Conservation (phyloP, 768 basidiomycete species). For the Cyclocybe aegerita region DNA sequence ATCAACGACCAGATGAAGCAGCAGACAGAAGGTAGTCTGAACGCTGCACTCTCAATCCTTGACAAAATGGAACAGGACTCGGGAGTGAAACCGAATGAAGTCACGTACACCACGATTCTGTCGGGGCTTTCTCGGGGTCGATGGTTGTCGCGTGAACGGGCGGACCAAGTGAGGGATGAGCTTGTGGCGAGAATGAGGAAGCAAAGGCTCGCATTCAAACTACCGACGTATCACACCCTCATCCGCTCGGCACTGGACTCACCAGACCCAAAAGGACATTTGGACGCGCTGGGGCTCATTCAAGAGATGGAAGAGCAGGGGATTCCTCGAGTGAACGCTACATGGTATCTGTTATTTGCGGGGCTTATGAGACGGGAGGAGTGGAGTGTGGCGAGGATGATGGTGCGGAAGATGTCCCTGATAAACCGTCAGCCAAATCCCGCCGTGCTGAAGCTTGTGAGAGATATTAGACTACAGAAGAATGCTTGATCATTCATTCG, state of each 20-base stretch:
- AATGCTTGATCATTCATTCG: slow-evolving; percentile 3
- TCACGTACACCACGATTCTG: slow-evolving; percentile 84
- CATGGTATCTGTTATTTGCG: slow-evolving; percentile 75
- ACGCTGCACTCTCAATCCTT: slow-evolving; percentile 68
- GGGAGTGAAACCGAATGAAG: slow-evolving; percentile 58
- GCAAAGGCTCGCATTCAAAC: slow-evolving; percentile 51
- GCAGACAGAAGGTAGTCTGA: slow-evolving; percentile 50
- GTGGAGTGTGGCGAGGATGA: slow-evolving; percentile 58
- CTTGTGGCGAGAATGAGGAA: slow-evolving; percentile 61
- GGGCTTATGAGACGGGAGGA: slow-evolving; percentile 59
- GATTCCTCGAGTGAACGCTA: slow-evolving; percentile 54
- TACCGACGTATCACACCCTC: slow-evolving; percentile 76
- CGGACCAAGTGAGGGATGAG: slow-evolving; percentile 45
- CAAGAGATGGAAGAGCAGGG: slow-evolving; percentile 55
- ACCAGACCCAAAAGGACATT: slow-evolving; percentile 45
- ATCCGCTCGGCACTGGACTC: slow-evolving; percentile 65
- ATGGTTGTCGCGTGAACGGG: slow-evolving; percentile 44
- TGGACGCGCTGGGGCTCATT: slow-evolving; percentile 58
- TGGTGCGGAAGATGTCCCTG: slow-evolving; percentile 60
- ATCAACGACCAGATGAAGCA: slow-evolving; percentile 72
- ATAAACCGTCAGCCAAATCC: slow-evolving; percentile 44
- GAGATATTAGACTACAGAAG: slow-evolving; percentile 35
- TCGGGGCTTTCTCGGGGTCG: slow-evolving; percentile 65
- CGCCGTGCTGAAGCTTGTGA: slow-evolving; percentile 47
- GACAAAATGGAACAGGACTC: slow-evolving; percentile 68